A percentile compares a stretch with the other conserved stretches of the same genome.
Conservation (phyloP, 73 alveolate genomes). For the Paramecium sonneborni region DNA sequence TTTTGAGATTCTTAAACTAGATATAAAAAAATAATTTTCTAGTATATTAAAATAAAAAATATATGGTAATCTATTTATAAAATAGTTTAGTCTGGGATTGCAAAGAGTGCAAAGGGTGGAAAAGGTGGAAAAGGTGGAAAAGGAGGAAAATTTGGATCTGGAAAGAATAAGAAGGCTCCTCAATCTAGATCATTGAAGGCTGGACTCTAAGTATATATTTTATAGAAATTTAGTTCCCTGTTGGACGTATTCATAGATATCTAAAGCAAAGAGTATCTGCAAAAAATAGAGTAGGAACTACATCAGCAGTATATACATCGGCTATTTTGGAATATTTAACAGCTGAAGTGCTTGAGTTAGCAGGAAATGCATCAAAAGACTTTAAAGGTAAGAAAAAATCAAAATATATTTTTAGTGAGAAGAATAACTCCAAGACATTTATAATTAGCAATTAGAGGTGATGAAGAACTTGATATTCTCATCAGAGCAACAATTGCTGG, state of each 20-base stretch:
- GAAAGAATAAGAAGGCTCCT: conserved; percentile 91
- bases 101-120: conserved; percentile 78
- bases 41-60: not conserved
- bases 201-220: conserved; percentile 85
- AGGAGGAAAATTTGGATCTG: conserved; percentile 88
- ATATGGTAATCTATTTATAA: not conserved
- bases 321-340: conserved; percentile 98
- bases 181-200: conserved; percentile 96
- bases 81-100: conserved; percentile 6
- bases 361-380: conserved; percentile 98
- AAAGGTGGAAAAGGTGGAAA: conserved; percentile 91
- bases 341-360: conserved; percentile 98
- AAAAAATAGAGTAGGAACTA: conserved; percentile 96
- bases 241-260: conserved; percentile 98
- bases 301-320: conserved; percentile 98
- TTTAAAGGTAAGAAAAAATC: conserved; percentile 62
- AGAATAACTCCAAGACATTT: conserved; percentile 97
- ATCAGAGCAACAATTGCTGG: conserved; percentile 99
- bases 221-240: conserved; percentile 87
- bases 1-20: conserved; percentile 11
- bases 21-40: not conserved
- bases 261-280: conserved; percentile 89
- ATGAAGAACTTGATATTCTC: conserved; percentile 96
- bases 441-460: conserved; percentile 98
- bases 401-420: conserved; percentile 70